phyloP scores from a whole-genome alignment of 176 grass and related monocot species.

The Olyra latifolia region DNA sequence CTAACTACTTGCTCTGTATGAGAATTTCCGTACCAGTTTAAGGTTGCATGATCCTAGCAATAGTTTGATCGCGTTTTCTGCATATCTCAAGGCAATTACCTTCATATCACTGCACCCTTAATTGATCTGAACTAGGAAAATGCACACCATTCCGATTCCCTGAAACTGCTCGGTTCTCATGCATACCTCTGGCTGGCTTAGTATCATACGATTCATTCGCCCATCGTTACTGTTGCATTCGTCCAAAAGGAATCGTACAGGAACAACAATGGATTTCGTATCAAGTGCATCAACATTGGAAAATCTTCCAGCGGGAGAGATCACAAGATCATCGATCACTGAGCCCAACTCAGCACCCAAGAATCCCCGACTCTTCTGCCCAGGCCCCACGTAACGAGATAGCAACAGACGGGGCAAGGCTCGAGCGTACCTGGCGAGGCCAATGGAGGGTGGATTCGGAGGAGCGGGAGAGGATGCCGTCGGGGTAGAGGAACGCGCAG shows the following conservation, averaged over 20 bases:
- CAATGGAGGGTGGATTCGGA: conserved; percentile 37
- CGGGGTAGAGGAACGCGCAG: conserved; percentile 86
- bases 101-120: not conserved
- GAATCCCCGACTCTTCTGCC: not conserved
- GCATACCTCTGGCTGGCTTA: not conserved
- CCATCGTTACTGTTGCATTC: conserved; percentile 16
- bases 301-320: conserved; percentile 8
- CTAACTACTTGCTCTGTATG: not conserved
- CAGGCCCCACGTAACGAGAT: not conserved
- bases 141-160: not conserved
- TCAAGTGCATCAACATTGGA: not conserved
- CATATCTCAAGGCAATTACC: not conserved
- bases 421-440: conserved; percentile 42
- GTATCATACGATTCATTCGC: not conserved
- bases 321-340: not conserved
- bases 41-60: not conserved
- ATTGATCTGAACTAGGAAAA: not conserved
- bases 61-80: not conserved
- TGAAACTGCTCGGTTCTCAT: not conserved
- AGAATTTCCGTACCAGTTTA: not conserved
- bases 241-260: not conserved
- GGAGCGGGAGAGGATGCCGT: conserved; percentile 66
- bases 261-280: not conserved
- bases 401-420: not conserved
- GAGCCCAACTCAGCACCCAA: not conserved